Conservation (phyloP, 108 stramenopile species). For the Halocafeteria seosinensis region DNA sequence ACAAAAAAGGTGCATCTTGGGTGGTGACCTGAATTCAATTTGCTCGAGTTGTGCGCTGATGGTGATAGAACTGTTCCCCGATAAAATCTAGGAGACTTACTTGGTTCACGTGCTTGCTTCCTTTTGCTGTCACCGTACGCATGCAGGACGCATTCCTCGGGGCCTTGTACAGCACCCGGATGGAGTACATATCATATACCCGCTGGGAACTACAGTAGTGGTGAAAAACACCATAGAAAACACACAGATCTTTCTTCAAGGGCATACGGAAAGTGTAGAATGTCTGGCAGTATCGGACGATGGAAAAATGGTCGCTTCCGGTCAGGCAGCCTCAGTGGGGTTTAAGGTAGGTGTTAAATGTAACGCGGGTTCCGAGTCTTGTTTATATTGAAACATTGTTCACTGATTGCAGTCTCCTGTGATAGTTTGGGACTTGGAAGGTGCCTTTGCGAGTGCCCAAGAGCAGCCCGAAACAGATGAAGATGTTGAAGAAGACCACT, state of each 20-base stretch:
- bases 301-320: slow-evolving; percentile 46
- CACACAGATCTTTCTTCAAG: slow-evolving; percentile 50
- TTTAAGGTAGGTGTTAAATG: slow-evolving; percentile 19
- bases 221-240: slow-evolving; percentile 20
- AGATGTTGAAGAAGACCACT: no score
- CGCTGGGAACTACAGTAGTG: slow-evolving; percentile 29
- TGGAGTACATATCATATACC: slow-evolving; percentile 19
- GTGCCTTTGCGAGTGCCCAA: slow-evolving; percentile 30
- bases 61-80: no score
- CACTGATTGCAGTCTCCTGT: no score
- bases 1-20: neutral
- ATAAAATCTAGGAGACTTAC: no score
- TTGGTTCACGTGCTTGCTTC: no score
- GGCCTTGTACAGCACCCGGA: slow-evolving; percentile 11
- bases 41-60: no score
- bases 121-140: neutral
- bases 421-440: slow-evolving; percentile 51
- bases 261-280: slow-evolving; percentile 48
- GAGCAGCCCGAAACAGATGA: no score
- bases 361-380: no score
- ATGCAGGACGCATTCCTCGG: neutral
- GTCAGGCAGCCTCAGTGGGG: slow-evolving; percentile 38
- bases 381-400: no score
- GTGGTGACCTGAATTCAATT: neutral
- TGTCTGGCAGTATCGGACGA: slow-evolving; percentile 50